phyloP scores from a whole-genome alignment of 257 asterid genomes.

The Fraxinus excelsior region DNA sequence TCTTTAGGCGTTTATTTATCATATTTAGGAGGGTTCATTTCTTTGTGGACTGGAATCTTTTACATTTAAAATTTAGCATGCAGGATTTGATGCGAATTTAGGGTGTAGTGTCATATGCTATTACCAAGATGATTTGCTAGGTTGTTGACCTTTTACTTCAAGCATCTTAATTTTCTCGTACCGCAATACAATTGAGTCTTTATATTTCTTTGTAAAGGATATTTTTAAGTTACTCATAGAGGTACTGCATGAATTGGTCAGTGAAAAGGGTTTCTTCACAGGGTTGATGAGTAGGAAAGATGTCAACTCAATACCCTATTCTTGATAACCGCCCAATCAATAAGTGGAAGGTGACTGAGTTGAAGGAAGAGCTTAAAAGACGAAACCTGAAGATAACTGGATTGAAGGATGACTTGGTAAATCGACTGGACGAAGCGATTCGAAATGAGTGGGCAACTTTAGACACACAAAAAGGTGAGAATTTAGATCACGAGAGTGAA shows the following conservation, averaged over 20 bases:
- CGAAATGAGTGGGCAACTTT: slow-evolving; percentile 27
- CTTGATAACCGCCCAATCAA: slow-evolving; percentile 43
- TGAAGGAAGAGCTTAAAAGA: slow-evolving; percentile 49
- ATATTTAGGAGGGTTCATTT: background rate
- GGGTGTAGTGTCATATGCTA: background rate
- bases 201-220: background rate
- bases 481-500: slow-evolving; percentile 7
- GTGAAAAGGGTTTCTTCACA: background rate
- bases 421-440: slow-evolving; percentile 40
- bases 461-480: slow-evolving; percentile 13
- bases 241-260: background rate
- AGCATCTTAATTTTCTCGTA: background rate
- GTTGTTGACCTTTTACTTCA: background rate
- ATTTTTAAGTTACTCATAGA: background rate
- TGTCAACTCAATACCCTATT: slow-evolving; percentile 39
- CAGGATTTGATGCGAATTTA: background rate
- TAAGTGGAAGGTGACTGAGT: slow-evolving; percentile 45
- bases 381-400: slow-evolving; percentile 35
- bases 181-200: background rate
- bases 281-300: slow-evolving; percentile 16
- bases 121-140: background rate
- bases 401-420: slow-evolving; percentile 45
- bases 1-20: background rate
- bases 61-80: background rate
- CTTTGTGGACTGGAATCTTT: background rate